Conservation (phyloP, 83 land plant genomes). For the Isoetes engelmannii region DNA sequence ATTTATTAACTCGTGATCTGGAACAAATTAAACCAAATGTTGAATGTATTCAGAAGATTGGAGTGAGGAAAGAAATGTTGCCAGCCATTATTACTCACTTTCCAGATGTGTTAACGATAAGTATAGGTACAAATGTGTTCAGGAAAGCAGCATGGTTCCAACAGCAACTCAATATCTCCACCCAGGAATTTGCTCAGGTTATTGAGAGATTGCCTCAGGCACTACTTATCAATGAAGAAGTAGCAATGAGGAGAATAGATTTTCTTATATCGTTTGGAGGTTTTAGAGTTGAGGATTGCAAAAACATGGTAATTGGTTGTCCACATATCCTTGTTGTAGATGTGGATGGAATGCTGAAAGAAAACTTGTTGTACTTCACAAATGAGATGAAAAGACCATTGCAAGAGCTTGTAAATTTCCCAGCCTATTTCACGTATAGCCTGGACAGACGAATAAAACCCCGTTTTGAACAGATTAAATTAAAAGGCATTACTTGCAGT, state of each 20-base stretch:
- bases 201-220: conserved; percentile 50
- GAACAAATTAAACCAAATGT: conserved; percentile 52
- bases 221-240: conserved; percentile 20
- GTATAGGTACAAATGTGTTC: conserved; percentile 26
- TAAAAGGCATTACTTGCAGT: conserved; percentile 29
- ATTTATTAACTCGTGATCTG: conserved; percentile 59
- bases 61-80: conserved; percentile 30
- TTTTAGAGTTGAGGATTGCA: conserved; percentile 24
- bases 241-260: conserved; percentile 31
- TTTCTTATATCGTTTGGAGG: conserved; percentile 25
- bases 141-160: conserved; percentile 28
- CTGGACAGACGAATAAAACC: conserved; percentile 38
- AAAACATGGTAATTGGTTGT: conserved; percentile 34
- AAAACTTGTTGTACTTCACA: conserved; percentile 31
- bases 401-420: conserved; percentile 44
- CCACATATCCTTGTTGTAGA: conserved; percentile 32
- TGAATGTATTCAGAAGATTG: conserved; percentile 30
- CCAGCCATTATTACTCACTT: conserved; percentile 38
- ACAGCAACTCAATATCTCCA: conserved; percentile 25
- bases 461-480: conserved; percentile 22
- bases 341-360: conserved; percentile 26
- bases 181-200: conserved; percentile 27
- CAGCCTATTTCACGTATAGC: conserved; percentile 45
- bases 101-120: conserved; percentile 33
- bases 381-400: conserved; percentile 36